phyloP scores from a whole-genome alignment of 2,329 filamentous ascomycete species.

The Coniochaeta ligniaria region DNA sequence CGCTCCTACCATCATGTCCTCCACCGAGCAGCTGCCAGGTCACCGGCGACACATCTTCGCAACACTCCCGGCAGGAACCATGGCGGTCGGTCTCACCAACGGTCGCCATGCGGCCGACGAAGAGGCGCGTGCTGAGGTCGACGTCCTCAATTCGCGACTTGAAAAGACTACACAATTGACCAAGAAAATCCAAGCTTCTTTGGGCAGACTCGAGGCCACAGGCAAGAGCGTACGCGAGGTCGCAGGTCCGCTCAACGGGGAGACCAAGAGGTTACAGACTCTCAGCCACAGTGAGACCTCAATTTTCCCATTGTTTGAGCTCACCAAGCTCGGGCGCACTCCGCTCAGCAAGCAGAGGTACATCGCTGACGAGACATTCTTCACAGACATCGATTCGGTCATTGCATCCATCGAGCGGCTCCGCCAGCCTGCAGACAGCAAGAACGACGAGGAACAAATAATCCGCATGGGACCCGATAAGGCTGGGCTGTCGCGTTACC shows the following conservation, averaged over 20 bases:
- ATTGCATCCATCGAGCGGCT: constrained; percentile 82
- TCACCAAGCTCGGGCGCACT: background rate
- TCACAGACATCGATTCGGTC: constrained; percentile 73
- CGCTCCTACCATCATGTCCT: background rate
- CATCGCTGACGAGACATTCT: background rate
- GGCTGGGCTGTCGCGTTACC: constrained; percentile 74
- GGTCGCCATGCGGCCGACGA: constrained; percentile 51
- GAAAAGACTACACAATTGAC: constrained; percentile 91
- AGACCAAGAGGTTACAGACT: constrained; percentile 84
- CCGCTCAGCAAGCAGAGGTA: background rate
- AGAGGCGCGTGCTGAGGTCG: constrained; percentile 62
- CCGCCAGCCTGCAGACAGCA: constrained; percentile 85
- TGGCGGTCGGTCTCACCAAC: constrained; percentile 44
- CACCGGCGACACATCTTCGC: constrained; percentile 4
- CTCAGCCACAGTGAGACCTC: constrained; percentile 63
- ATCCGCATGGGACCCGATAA: constrained; percentile 82
- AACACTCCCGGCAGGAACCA: constrained; percentile 16
- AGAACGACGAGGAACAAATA: constrained; percentile 84
- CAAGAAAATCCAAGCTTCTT: constrained; percentile 88
- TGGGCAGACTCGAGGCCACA: constrained; percentile 76
- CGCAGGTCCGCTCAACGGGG: constrained; percentile 84
- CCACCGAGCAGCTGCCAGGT: background rate
- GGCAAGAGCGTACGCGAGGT: constrained; percentile 89
- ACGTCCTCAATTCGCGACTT: constrained; percentile 65
- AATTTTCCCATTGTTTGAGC: background rate